These are phyloP conservation scores for Aurinia saxatilis DNA, from an alignment of 345 rosid species.

Conservation along the genomic window DNA sequence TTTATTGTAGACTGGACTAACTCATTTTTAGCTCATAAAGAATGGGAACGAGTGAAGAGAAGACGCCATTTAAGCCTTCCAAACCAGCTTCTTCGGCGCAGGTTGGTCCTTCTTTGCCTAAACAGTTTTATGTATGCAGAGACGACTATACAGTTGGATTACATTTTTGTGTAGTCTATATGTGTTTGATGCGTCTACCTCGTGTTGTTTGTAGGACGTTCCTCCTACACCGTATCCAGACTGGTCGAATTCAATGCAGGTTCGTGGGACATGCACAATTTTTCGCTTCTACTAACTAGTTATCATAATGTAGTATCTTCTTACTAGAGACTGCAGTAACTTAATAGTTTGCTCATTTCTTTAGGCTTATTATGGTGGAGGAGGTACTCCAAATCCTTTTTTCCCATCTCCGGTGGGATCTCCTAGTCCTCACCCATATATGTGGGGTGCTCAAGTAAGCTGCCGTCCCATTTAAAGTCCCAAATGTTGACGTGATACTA, in stretches of 20 bases:
- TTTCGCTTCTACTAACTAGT: neutral
- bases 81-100: conserved; percentile 67
- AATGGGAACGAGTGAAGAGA: conserved; percentile 77
- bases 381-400: conserved; percentile 76
- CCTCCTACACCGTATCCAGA: conserved; percentile 70
- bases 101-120: conserved; percentile 24
- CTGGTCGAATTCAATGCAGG: conserved; percentile 94
- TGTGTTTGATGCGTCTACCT: neutral
- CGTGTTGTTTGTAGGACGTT: conserved; percentile 44
- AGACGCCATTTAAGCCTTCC: conserved; percentile 58
- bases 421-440: conserved; percentile 80
- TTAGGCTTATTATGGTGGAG: conserved; percentile 91
- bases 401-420: conserved; percentile 83
- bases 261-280: conserved; percentile 22
- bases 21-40: neutral
- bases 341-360: conserved; percentile 14
- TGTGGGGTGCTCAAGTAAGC: conserved; percentile 90
- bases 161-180: neutral
- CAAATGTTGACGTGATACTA: neutral
- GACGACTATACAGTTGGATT: neutral
- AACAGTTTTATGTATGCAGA: neutral
- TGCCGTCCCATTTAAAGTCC: neutral
- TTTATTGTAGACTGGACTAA: neutral
- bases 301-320: neutral
- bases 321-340: neutral